Base-by-base conservation (phyloP, 257 asterid species). In the Orobanche coerulescens region DNA sequence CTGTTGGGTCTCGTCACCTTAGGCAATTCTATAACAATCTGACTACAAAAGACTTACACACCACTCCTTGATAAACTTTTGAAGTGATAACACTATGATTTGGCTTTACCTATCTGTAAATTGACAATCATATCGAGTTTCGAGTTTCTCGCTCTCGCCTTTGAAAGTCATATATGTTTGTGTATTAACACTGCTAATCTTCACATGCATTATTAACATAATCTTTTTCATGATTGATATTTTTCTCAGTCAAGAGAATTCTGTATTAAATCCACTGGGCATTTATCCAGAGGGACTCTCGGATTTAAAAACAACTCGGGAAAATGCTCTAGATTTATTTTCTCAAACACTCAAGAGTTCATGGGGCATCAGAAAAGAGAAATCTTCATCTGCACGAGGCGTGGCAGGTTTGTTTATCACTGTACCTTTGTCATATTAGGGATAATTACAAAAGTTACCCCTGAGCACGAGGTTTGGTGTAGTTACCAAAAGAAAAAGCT, bases 251-350 rank as follows among this genome's bases (percentile, higher is more conserved):
- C 48, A 72, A 20, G 85, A 81, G 67, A 65, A 68, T 66, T 73
- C 91, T 59, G 71, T 39, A 47, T 88, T 88, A 65, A 94, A 91
- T 73, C 96, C 95, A 25, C 76, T 84, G 61, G 94, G 95, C 48
- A 85, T 85, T 67, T 76, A 73, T 72, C 75, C 86, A 54, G 81
- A 79, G 53, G 79, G 75, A 64, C 58, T 75, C 28, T 71, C 78
- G 4, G 82, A 68, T 73, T 58, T 79, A n/a, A 67, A 66, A 51
- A 64, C 78, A 37, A 77, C 91, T 15, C 84, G 82, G 86, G 79
- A 75, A 54, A 71, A 63, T 74, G 68, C 70, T 25, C 48, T 73
- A 60, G 75, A 69, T 59, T 68, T 76, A 39, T 69, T 82, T 61
- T 73, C 83, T 47, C 90, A 81, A 63, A 75, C 79, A 24, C 75